phyloP scores from a whole-genome alignment of 495 filamentous ascomycete species.

The Neurospora tetrasperma region DNA sequence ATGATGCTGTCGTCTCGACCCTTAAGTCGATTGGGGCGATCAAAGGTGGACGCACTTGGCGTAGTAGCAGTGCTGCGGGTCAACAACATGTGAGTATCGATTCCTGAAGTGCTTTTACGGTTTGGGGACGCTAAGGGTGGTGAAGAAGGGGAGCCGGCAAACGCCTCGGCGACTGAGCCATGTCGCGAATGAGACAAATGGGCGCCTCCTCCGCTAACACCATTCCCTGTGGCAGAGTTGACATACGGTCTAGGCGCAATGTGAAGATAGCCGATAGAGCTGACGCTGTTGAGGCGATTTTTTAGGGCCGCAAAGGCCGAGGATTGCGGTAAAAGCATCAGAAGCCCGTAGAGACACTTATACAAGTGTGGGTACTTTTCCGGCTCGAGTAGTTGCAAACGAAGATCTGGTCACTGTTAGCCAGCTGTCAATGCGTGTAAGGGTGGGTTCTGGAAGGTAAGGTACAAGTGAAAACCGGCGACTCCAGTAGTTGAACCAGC shows the following conservation, averaged over 20 bases:
- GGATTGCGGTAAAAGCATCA: slow-evolving; percentile 97
- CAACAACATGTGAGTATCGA: slow-evolving; percentile 12
- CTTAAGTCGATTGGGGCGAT: slow-evolving; percentile 75
- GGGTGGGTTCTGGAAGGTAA: neutral
- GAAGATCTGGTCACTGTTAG: slow-evolving; percentile 54
- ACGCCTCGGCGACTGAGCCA: slow-evolving; percentile 30
- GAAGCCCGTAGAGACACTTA: slow-evolving; percentile 93
- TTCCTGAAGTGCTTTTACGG: slow-evolving; percentile 10
- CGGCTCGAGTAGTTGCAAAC: slow-evolving; percentile 94
- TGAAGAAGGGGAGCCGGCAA: slow-evolving; percentile 8
- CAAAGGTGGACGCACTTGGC: slow-evolving; percentile 46
- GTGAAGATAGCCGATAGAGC: slow-evolving; percentile 92
- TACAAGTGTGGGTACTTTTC: slow-evolving; percentile 94
- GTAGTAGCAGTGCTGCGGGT: slow-evolving; percentile 35
- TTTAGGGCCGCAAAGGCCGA: slow-evolving; percentile 95
- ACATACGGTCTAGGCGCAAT: slow-evolving; percentile 72
- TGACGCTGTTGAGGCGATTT: slow-evolving; percentile 92
- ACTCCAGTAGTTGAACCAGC: slow-evolving; percentile 93
- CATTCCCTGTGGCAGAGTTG: slow-evolving; percentile 8
- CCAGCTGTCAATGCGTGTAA: neutral
- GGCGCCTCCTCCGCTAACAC: slow-evolving; percentile 3
- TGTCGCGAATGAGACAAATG: slow-evolving; percentile 25
- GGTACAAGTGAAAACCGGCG: slow-evolving; percentile 92
- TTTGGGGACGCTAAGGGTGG: slow-evolving; percentile 17
- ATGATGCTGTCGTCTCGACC: slow-evolving; percentile 74